Conservation (phyloP, 2,329 filamentous ascomycete genomes). For the Madurella fahalii region DNA sequence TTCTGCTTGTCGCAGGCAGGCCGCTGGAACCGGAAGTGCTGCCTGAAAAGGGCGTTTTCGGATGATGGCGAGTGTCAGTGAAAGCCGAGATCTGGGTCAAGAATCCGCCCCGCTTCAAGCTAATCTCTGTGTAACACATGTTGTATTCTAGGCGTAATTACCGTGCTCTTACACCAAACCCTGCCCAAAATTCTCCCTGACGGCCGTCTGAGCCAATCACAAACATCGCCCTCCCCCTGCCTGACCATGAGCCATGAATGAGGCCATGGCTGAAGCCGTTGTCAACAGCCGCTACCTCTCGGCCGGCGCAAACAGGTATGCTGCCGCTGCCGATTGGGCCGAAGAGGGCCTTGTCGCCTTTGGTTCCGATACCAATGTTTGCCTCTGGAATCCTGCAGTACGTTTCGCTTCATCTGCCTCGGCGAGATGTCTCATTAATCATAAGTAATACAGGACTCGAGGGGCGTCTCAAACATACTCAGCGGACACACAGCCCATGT, state of each 20-base stretch:
- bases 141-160: not conserved
- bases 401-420: constrained; percentile 30
- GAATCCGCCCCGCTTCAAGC: too few relatives aligned
- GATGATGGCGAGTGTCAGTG: too few relatives aligned
- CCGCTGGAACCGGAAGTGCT: too few relatives aligned
- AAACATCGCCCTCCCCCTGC: not conserved
- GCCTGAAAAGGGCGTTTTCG: too few relatives aligned
- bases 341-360: constrained; percentile 71
- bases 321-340: constrained; percentile 87
- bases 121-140: too few relatives aligned
- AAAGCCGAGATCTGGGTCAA: too few relatives aligned
- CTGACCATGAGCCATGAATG: constrained; percentile 5
- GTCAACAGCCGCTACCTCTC: constrained; percentile 56
- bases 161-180: not conserved
- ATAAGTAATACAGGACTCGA: constrained; percentile 23
- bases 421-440: not conserved
- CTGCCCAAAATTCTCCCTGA: constrained; percentile 7
- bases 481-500: constrained; percentile 74
- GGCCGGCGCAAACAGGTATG: constrained; percentile 84
- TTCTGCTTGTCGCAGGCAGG: too few relatives aligned
- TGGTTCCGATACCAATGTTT: constrained; percentile 84
- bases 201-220: constrained; percentile 8
- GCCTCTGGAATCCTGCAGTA: constrained; percentile 79
- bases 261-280: constrained; percentile 22
- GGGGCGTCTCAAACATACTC: constrained; percentile 64